Base-by-base conservation (phyloP, 2,329 filamentous ascomycete species). In the Aspergillus sp. region DNA sequence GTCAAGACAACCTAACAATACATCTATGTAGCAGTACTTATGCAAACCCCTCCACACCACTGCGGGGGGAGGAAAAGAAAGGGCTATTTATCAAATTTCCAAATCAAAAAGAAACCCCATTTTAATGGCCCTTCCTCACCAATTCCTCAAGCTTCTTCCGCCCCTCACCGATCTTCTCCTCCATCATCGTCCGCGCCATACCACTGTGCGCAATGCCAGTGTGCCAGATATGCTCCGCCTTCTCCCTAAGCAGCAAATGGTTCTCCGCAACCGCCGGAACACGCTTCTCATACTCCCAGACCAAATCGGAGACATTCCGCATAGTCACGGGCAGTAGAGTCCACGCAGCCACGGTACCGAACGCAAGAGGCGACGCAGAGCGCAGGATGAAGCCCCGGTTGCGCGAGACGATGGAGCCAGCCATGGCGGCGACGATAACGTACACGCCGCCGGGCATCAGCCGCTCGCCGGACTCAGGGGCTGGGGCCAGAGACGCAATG, bases 371-470 rank as follows among this genome's bases (percentile, higher is more conserved):
- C 2, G 87, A 79, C 2, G 84, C 76, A 46, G 85, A 83, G 57
- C 93, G 84, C 46, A 98, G 74, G 53, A 95, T 68, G 53, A 97
- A 79, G 69, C 86, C 90, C 60, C 91, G 84, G 76, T 95, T 94
- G 54, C 91, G 83, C 47, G 88, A 83, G 47, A 96, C 76, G 66
- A 98, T 97, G 69, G 83, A 90, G 59, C 91, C 93, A 32, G 93
- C 88, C 90, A 98, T 96, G 60, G 88, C 84, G 38, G 90, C 85
- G 43, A 98, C 90, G 25, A 96, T 80, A 42, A 97, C 90, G 73
- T 97, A 97, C 58, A 97, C 82, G 50, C 83, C 78, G 22, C 91
- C 91, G 30, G 93, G 93, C 72, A 97, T 84, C 48, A 98, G 79
- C 65, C 84, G 83, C 77, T 98, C 93, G 66, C 87, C 88, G 51